Evolutionary conservation across 495 filamentous ascomycete species (phyloP), one percentile per base, ranked within the genome.

Genomic region (Geoglossum glabrum): DNA sequence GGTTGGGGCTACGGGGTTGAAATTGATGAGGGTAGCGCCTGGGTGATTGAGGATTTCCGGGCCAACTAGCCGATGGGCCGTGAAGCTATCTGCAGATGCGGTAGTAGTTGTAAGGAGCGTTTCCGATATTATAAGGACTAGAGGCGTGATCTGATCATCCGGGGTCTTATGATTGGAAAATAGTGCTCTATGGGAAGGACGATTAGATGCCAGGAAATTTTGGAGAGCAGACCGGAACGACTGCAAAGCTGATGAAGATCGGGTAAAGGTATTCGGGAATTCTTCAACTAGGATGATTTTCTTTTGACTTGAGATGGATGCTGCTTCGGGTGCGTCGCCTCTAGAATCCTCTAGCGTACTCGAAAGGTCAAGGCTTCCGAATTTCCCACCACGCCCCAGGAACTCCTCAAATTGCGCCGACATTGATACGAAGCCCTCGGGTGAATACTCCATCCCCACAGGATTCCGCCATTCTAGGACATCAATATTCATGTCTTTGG

Each of bases 401-500:
- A 95, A 99, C 57, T 97, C 90, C 60, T 94, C 87, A 66, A 99
- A 96, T 60, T 90, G 81, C 17, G 80, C 72, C 5, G 81, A 76
- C 34, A 80, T 73, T 6, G 87, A 86, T 50, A 80, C 69, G 56
- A 77, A 81, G 1, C 76, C 79, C 60, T 77, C 78, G 25, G 73
- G 67, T 10, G 72, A 68, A 19, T 73, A 78, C 6, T 83, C 75
- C 0, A 78, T 74, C 0, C 74, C 79, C 3, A 71, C 70, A 0
- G 90, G 92, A 69, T 90, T 95, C 61, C 79, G 83, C 93, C 93
- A 99, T 69, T 99, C 93, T 26, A 87, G 67, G 11, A 96, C 68
- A 23, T 89, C 77, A 57, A 84, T 82, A 1, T 72, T 76, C 67
- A 96, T 67, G 15, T 79, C 76, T 56, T 80, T 76, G 1, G 89